Percentiles rank a stretch among this genome's conserved stretches.
Evolutionary conservation across 345 rosid genomes (phyloP).

Genomic region (Aegle marmelos): DNA sequence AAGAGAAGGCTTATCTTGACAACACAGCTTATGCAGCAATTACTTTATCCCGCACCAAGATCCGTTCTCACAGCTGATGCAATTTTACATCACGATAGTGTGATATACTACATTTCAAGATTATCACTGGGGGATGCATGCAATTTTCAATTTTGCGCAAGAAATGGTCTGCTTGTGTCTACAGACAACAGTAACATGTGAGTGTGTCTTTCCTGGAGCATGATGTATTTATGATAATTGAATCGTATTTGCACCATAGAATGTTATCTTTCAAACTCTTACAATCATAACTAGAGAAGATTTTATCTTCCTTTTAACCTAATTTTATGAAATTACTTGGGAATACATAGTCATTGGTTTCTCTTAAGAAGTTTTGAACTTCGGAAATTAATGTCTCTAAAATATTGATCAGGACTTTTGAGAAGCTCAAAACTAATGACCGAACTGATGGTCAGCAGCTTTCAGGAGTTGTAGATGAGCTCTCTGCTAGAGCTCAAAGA

Average conservation of each 20-base stretch:
- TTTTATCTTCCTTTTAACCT: neutral
- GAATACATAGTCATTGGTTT: neutral
- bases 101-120: slow-evolving; percentile 43
- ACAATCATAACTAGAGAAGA: neutral
- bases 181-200: slow-evolving; percentile 30
- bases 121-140: slow-evolving; percentile 61
- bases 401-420: slow-evolving; percentile 33
- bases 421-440: slow-evolving; percentile 26
- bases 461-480: slow-evolving; percentile 36
- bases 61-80: slow-evolving; percentile 46
- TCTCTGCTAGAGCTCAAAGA: slow-evolving; percentile 46
- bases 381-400: neutral
- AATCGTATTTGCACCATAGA: neutral
- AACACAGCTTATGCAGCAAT: slow-evolving; percentile 65
- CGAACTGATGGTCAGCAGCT: slow-evolving; percentile 18
- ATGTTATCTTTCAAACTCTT: neutral
- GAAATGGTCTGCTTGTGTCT: slow-evolving; percentile 15
- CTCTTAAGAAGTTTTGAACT: neutral
- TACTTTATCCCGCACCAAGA: slow-evolving; percentile 49
- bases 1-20: slow-evolving; percentile 67
- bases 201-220: slow-evolving; percentile 19
- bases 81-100: slow-evolving; percentile 34
- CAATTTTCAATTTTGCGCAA: slow-evolving; percentile 25
- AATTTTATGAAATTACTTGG: neutral
- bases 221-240: neutral